phyloP scores from a whole-genome alignment of 1,284 basidiomycete species.

The Marasmius fiardii region DNA sequence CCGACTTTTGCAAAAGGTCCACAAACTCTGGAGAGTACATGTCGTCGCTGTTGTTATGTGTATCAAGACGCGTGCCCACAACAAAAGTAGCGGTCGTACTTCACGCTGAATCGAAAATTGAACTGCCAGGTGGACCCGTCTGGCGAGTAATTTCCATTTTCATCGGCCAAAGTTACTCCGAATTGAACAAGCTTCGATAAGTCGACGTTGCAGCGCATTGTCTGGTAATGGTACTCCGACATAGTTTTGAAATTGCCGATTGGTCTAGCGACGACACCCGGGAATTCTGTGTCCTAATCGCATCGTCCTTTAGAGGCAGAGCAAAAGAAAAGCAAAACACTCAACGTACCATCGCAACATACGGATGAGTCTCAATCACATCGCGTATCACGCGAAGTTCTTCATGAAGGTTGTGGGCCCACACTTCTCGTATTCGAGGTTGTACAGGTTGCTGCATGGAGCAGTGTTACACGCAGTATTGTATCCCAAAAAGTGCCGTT shows the following conservation, averaged over 20 bases:
- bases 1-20: slow-evolving; percentile 91
- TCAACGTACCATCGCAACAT: slow-evolving; percentile 85
- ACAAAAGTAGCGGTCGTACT: slow-evolving; percentile 49
- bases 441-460: slow-evolving; percentile 18
- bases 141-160: slow-evolving; percentile 86
- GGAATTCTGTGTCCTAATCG: slow-evolving; percentile 94
- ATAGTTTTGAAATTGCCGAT: slow-evolving; percentile 97
- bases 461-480: background rate
- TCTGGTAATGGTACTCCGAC: slow-evolving; percentile 99
- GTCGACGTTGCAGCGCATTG: slow-evolving; percentile 99
- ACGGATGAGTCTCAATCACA: slow-evolving; percentile 88
- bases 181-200: slow-evolving; percentile 97
- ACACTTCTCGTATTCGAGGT: slow-evolving; percentile 88
- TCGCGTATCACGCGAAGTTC: slow-evolving; percentile 90
- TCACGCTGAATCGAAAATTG: slow-evolving; percentile 93
- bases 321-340: slow-evolving; percentile 17
- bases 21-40: slow-evolving; percentile 99
- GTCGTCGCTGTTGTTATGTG: slow-evolving; percentile 65
- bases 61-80: background rate
- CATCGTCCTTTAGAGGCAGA: slow-evolving; percentile 17
- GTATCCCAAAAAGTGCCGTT: too few species aligned
- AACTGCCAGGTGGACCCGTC: slow-evolving; percentile 98
- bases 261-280: slow-evolving; percentile 95
- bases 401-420: slow-evolving; percentile 89
- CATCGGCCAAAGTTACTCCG: slow-evolving; percentile 92